Percentiles rank a stretch among this genome's conserved stretches.
phyloP scores from a whole-genome alignment of 2,329 filamentous ascomycete species.

The Arthrobotrys sphaeroides region DNA sequence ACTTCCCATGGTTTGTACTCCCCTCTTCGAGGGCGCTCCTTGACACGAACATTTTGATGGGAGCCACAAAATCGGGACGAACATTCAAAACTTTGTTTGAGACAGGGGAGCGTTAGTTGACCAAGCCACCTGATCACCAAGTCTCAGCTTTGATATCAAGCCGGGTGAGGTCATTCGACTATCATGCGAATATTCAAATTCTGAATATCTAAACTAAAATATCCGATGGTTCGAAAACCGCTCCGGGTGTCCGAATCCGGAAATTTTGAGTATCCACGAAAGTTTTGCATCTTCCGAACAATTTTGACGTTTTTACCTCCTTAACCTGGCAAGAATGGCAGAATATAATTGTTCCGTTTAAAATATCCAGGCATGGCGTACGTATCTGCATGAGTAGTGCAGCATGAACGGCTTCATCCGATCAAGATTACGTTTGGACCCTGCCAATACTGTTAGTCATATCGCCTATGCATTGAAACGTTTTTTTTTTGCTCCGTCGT shows the following conservation, averaged over 20 bases:
- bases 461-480: slow-evolving; percentile 28
- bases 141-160: background rate
- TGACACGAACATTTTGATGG: background rate
- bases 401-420: background rate
- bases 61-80: background rate
- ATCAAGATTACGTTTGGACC: background rate
- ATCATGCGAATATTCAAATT: background rate
- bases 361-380: background rate
- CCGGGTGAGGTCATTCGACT: background rate
- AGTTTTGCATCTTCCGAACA: too few relatives aligned
- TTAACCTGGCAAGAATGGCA: background rate
- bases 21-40: background rate
- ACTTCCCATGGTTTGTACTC: background rate
- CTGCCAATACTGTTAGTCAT: background rate
- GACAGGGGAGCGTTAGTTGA: background rate
- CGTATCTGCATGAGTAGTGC: background rate
- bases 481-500: background rate
- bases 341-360: background rate
- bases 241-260: too few relatives aligned
- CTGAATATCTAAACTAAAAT: background rate
- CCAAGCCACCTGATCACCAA: background rate
- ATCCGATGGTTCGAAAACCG: too few relatives aligned
- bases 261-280: too few relatives aligned
- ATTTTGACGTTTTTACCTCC: slow-evolving; percentile 2
- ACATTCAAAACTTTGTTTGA: background rate